These are phyloP conservation scores for Flaveria ramosissima DNA, from an alignment of 129 eudicot species.

Conservation along the genomic window DNA sequence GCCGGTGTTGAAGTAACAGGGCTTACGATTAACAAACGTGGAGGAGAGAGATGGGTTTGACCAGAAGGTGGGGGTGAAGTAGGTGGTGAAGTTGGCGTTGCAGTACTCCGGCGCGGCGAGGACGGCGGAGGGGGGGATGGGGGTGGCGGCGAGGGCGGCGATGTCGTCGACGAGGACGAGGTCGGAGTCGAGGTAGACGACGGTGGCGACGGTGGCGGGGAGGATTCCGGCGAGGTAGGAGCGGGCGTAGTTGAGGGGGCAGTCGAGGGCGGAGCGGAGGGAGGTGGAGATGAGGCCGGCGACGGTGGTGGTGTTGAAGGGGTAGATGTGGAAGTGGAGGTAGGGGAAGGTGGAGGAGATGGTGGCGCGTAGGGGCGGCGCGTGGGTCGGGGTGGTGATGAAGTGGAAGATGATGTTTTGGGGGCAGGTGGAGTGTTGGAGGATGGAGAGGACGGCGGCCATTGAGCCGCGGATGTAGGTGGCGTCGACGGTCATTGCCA, in stretches of 20 bases:
- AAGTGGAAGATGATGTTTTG: conserved; percentile 44
- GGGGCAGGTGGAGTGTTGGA: conserved; percentile 62
- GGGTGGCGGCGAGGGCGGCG: conserved; percentile 38
- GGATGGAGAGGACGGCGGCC: conserved; percentile 65
- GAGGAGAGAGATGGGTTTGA: conserved; percentile 52
- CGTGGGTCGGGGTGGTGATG: conserved; percentile 28
- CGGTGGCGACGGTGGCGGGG: conserved; percentile 28
- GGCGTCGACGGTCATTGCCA: conserved; percentile 5
- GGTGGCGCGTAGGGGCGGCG: conserved; percentile 32
- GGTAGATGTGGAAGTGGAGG: conserved; percentile 41
- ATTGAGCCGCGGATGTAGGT: conserved; percentile 54
- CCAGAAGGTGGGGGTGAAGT: conserved; percentile 72
- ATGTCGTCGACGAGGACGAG: conserved; percentile 32
- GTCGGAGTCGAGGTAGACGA: conserved; percentile 65
- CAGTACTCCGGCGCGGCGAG: conserved; percentile 36
- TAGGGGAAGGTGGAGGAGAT: conserved; percentile 52
- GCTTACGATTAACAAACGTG: conserved; percentile 39
- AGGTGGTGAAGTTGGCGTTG: conserved; percentile 56
- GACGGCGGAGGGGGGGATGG: conserved; percentile 24
- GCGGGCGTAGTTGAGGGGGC: conserved; percentile 67
- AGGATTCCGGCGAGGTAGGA: conserved; percentile 52
- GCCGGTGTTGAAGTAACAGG: conserved; percentile 53
- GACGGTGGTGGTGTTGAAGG: conserved; percentile 38
- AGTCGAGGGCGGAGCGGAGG: conserved; percentile 58
- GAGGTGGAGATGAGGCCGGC: conserved; percentile 61